Evolutionary conservation across 306 rosid genomes (phyloP), one percentile per base, ranked within the genome.

Genomic region (Cyclanthera cordifolia): DNA sequence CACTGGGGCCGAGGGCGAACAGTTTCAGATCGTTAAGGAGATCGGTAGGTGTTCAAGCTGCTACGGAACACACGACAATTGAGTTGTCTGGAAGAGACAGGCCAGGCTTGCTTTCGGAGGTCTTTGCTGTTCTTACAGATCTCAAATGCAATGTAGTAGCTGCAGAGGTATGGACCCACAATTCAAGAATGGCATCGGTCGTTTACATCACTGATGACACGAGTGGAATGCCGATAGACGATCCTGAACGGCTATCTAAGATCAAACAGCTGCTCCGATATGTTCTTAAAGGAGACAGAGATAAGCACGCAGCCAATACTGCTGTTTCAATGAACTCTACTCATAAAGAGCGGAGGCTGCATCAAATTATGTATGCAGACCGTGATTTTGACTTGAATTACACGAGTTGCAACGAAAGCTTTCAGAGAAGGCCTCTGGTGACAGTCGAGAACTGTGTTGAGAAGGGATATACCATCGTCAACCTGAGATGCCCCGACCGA

Each of bases 151-250:
- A 80, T 75, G 95, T 92, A 45, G 93, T 84, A 55, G 88, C 78
- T 64, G 95, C 96, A 14, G 96, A 87, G 82, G 80, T 92, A 69
- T 92, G 98, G 98, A 92, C 98, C 10, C 98, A 92, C 74, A 92
- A 89, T 74, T 74, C 84, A 8, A 77, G 96, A 70, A 93, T 90
- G 75, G 98, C 96, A 5, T 95, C 98, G 34, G 90, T 92, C 9
- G 89, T 87, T 73, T 86, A 92, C 25, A 95, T 92, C 63, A 89
- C 92, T 0, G 98, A 92, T 76, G 89, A 82, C 41, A 77, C 74
- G 58, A 79, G 87, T 41, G 88, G 93, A 14, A 58, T 72, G 13
- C 87, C 96, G 55, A 87, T 92, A 57, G 73, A 81, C 54, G 95
- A 92, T 51, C 86, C 87, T 0, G 59, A 77, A 23, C 90, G 82